phyloP scores from a whole-genome alignment of 2,329 filamentous ascomycete species.

The Ophiognomonia clavigignenti-juglandacearum region DNA sequence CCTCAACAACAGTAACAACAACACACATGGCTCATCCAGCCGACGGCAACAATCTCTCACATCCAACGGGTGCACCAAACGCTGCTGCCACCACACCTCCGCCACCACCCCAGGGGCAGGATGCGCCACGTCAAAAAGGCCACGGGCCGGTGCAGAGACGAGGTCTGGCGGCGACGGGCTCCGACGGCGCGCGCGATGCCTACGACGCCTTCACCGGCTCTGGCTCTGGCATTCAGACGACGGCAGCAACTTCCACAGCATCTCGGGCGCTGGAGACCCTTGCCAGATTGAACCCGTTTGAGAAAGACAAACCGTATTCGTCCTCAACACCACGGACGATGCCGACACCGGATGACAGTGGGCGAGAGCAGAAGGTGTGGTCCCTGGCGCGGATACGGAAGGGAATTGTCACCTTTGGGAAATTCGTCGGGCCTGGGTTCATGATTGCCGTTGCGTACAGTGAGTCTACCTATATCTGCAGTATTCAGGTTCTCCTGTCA shows the following conservation, averaged over 20 bases:
- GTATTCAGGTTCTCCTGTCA: neutral
- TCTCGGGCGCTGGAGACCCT: neutral
- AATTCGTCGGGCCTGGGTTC: constrained; percentile 64
- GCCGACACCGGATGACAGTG: neutral
- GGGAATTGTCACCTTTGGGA: constrained; percentile 41
- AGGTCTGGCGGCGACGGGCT: neutral
- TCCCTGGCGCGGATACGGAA: constrained; percentile 18
- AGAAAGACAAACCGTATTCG: neutral
- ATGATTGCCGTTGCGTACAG: constrained; percentile 58
- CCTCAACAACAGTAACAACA: no score
- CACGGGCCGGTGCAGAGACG: neutral
- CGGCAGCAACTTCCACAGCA: neutral
- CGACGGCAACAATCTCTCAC: no score
- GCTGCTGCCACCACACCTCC: neutral
- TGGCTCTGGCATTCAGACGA: no score
- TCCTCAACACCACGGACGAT: neutral
- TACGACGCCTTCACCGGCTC: neutral
- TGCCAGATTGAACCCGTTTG: neutral
- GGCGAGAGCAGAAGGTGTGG: constrained; percentile 4
- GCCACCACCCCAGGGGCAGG: neutral
- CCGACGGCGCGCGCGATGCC: neutral
- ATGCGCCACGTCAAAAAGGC: neutral
- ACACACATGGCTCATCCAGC: neutral
- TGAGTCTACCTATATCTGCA: constrained; percentile 24
- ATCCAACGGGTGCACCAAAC: no score